A percentile compares a stretch with the other conserved stretches of the same genome.
Evolutionary conservation across 768 basidiomycete species (phyloP).

Genomic region (Rhodotorula paludigena): DNA sequence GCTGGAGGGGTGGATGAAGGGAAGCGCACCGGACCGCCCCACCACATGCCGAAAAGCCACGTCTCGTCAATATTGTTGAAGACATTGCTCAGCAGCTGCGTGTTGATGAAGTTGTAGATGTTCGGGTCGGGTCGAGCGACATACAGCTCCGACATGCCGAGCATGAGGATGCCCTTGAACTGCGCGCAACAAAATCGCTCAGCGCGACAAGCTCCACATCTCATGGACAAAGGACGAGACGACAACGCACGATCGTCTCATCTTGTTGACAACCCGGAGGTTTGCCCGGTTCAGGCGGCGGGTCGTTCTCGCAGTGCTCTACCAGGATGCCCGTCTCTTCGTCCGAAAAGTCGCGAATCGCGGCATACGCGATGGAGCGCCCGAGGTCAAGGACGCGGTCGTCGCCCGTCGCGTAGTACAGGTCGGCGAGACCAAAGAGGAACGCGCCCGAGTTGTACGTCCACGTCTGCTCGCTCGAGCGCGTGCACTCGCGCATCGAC

Average conservation of each 20-base stretch:
- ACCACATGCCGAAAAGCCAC: constrained; percentile 24
- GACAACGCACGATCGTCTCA: constrained; percentile 18
- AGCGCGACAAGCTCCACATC: neutral
- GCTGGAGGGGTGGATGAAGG: neutral
- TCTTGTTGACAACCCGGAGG: constrained; percentile 24
- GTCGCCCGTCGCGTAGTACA: constrained; percentile 22
- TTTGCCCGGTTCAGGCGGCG: constrained; percentile 1
- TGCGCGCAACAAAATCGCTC: too few species aligned
- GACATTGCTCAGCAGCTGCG: constrained; percentile 16
- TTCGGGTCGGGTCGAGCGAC: constrained; percentile 20
- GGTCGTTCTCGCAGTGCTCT: constrained; percentile 20
- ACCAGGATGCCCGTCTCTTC: constrained; percentile 2
- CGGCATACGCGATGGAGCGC: constrained; percentile 22
- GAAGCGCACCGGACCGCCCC: constrained; percentile 13
- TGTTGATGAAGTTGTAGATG: constrained; percentile 32
- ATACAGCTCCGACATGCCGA: constrained; percentile 22
- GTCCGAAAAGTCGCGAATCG: constrained; percentile 14
- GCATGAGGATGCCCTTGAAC: constrained; percentile 27
- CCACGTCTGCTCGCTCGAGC: constrained; percentile 8
- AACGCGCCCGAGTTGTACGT: constrained; percentile 29
- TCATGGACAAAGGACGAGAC: neutral
- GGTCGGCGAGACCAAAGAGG: constrained; percentile 17
- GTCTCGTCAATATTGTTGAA: constrained; percentile 27
- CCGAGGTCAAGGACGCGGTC: constrained; percentile 10
- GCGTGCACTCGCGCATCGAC: neutral